Base-by-base conservation (phyloP, 2,329 filamentous ascomycete species). In the Curvularia hawaiiensis region DNA sequence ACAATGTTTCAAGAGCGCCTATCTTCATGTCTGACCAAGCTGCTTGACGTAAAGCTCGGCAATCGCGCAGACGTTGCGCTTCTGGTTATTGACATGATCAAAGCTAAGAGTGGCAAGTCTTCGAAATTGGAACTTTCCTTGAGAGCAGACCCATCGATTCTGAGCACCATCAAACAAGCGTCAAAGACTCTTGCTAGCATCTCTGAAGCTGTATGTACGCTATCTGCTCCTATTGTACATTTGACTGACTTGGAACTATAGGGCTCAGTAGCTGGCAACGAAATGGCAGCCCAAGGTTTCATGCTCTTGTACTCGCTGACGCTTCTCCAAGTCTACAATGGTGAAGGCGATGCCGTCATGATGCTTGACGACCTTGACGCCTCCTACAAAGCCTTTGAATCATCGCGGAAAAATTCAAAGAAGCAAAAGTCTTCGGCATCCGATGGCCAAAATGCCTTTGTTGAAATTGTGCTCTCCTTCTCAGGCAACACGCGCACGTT, bases 391-490 rank as follows among this genome's bases (percentile, higher is more conserved):
- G 51, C 55, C 4, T 58, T 97, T 22, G 85, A 89, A 62, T 81
- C 89, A 58, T 92, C 90, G 73, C 89, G 89, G 58, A 83, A 90
- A 82, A 85, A 61, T 77, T 84, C 68, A 69, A 85, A 66, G 76
- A 60, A 73, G 60, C 28, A 45, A 18, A 58, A 70, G 61, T 45
- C 71, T 64, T 58, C 67, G 54, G 50, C 56, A 5, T 40, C 54
- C 10, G 64, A 71, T 31, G 68, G 62, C 10, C 66, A 68, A 24
- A 65, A 75, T 52, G 64, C 68, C 4, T 90, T 91, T 0, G 87
- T 97, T 2, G 95, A 98, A 70, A 90, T 98, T 50, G 78, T 99
- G 8, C 81, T 98, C n/a, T 91, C 91, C 51, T 92, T 98, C 78
- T 85, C 96, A 2, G 91, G 92, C 0, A 91, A 92, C 60, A 90